Conservation (phyloP, 345 rosid genomes). For the Kandelia obovata region DNA sequence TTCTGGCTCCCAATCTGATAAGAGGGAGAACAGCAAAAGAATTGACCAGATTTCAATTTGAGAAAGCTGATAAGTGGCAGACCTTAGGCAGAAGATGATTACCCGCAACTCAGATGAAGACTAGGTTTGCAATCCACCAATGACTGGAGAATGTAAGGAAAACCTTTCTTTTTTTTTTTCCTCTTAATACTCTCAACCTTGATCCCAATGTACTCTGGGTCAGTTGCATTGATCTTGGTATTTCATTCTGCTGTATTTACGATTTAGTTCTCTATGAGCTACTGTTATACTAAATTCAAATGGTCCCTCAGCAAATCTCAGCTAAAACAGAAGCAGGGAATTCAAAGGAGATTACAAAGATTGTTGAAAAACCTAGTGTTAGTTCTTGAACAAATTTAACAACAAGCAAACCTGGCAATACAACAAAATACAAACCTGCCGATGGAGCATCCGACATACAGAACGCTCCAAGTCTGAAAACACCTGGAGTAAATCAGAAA, state of each 20-base stretch:
- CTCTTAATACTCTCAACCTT: no score
- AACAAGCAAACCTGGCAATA: slow-evolving; percentile 1
- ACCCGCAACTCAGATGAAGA: neutral
- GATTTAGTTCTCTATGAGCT: no score
- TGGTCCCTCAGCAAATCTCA: neutral
- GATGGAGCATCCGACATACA: slow-evolving; percentile 90
- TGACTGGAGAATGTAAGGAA: neutral
- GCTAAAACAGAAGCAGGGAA: neutral
- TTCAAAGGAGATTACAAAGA: neutral
- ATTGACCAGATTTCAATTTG: neutral
- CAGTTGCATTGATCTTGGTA: no score
- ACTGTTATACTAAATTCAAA: neutral
- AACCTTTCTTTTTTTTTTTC: no score
- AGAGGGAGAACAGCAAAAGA: neutral
- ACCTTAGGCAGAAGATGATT: neutral
- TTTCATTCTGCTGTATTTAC: no score
- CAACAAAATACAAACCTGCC: slow-evolving; percentile 56
- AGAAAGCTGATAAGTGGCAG: slow-evolving; percentile 1
- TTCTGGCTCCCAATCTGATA: neutral
- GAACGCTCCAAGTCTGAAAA: slow-evolving; percentile 94
- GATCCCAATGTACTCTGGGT: no score
- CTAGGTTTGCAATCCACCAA: neutral
- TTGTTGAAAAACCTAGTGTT: neutral
- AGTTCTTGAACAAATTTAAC: neutral
- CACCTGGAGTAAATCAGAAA: slow-evolving; percentile 52